Conservation (phyloP, 331 rosid genomes). For the Pyrus hybrid region DNA sequence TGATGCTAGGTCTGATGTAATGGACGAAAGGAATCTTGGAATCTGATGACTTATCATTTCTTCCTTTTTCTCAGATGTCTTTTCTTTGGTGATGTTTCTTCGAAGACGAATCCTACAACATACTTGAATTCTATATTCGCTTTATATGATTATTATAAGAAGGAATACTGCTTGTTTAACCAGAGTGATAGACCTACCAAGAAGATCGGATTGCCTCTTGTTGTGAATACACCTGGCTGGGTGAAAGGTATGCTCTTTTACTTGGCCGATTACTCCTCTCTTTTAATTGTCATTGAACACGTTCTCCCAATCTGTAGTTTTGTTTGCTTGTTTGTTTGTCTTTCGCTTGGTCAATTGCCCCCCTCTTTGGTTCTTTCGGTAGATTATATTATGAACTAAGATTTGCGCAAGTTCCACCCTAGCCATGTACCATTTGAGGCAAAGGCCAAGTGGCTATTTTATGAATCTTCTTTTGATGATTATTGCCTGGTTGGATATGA, state of each 20-base stretch:
- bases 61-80: conserved; percentile 46
- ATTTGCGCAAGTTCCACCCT: neutral
- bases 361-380: neutral
- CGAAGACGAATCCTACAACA: conserved; percentile 56
- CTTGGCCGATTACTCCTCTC: neutral
- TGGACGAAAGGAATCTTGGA: neutral
- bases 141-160: conserved; percentile 51
- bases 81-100: conserved; percentile 85
- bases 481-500: neutral
- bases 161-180: conserved; percentile 28
- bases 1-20: neutral
- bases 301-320: conserved; percentile 2
- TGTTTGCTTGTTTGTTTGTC: neutral
- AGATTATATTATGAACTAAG: neutral
- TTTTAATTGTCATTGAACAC: neutral
- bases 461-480: neutral
- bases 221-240: conserved; percentile 89
- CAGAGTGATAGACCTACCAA: conserved; percentile 24
- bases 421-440: neutral
- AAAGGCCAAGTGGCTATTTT: neutral
- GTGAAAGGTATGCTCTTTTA: conserved; percentile 53
- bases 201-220: conserved; percentile 58
- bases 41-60: neutral
- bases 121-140: conserved; percentile 43
- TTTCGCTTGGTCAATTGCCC: neutral